Evolutionary conservation across 208 protist genomes (phyloP).

Genomic region (Crithidia fasciculata): DNA sequence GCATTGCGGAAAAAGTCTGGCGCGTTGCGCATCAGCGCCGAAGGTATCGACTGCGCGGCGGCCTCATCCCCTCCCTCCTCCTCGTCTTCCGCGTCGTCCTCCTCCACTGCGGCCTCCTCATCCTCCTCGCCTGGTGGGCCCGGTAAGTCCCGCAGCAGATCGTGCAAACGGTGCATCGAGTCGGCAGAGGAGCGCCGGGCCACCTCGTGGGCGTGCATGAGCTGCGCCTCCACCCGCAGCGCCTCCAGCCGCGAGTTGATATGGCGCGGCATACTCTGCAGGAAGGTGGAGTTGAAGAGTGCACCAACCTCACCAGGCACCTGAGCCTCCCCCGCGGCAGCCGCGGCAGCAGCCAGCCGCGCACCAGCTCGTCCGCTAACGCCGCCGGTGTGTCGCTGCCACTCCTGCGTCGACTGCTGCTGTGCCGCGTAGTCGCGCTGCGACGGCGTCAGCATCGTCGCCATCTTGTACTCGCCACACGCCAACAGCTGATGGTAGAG

Average conservation of each 20-base stretch:
- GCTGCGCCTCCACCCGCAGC: neutral
- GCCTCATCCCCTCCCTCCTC: neutral
- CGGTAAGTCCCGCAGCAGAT: neutral
- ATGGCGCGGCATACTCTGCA: too few species aligned
- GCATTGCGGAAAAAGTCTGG: too few species aligned
- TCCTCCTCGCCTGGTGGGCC: neutral
- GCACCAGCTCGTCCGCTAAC: too few species aligned
- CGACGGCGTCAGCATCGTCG: slow-evolving; percentile 21
- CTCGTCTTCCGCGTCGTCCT: too few species aligned
- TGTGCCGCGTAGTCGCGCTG: slow-evolving; percentile 21
- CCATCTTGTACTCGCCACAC: slow-evolving; percentile 36
- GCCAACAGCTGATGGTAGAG: slow-evolving; percentile 58
- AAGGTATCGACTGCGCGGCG: neutral
- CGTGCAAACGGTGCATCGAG: neutral
- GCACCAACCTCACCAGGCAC: neutral
- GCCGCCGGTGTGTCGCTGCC: slow-evolving; percentile 3
- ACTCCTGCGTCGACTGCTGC: slow-evolving; percentile 13
- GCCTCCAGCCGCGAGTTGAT: too few species aligned
- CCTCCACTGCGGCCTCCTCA: slow-evolving; percentile 1
- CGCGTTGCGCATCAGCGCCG: too few species aligned
- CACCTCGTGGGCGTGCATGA: neutral
- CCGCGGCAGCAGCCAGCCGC: neutral
- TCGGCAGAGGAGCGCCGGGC: neutral
- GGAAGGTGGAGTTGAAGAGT: neutral
- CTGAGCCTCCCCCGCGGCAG: too few species aligned